A percentile compares a stretch with the other conserved stretches of the same genome.
Conservation (phyloP, 2,329 filamentous ascomycete species). For the Trichophyton verrucosum region DNA sequence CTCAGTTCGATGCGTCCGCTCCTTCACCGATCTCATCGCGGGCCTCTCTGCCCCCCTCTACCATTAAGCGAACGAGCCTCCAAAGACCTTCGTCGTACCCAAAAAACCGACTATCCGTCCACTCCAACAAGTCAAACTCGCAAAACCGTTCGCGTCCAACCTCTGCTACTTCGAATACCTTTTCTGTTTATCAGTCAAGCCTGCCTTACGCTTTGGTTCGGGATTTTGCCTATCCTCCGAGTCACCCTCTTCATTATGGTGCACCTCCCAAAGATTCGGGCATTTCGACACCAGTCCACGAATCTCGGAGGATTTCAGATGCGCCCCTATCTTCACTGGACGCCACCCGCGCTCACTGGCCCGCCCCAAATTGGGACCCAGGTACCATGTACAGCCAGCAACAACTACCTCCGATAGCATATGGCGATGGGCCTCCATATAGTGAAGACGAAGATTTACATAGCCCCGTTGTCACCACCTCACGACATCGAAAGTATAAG, state of each 20-base stretch:
- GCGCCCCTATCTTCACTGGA: constrained; percentile 64
- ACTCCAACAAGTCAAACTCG: constrained; percentile 55
- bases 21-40: constrained; percentile 20
- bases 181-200: constrained; percentile 73
- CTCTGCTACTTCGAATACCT: constrained; percentile 69
- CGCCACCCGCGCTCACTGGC: constrained; percentile 47
- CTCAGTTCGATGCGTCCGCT: constrained; percentile 20
- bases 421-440: constrained; percentile 80
- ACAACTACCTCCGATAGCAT: constrained; percentile 69
- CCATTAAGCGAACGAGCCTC: constrained; percentile 46
- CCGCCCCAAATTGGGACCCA: constrained; percentile 36
- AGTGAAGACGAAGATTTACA: constrained; percentile 93
- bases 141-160: constrained; percentile 58
- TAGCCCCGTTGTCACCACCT: constrained; percentile 73
- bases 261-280: constrained; percentile 70
- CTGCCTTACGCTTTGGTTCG: constrained; percentile 80
- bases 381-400: constrained; percentile 48
- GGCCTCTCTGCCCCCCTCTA: constrained; percentile 41
- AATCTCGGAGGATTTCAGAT: constrained; percentile 70
- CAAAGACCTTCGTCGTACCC: constrained; percentile 64
- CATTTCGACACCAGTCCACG: constrained; percentile 73
- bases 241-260: constrained; percentile 85
- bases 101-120: constrained; percentile 71
- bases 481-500: constrained; percentile 75
- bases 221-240: constrained; percentile 81